Conservation (phyloP, 345 rosid species). For the Cardamine chenopodiifolia region DNA sequence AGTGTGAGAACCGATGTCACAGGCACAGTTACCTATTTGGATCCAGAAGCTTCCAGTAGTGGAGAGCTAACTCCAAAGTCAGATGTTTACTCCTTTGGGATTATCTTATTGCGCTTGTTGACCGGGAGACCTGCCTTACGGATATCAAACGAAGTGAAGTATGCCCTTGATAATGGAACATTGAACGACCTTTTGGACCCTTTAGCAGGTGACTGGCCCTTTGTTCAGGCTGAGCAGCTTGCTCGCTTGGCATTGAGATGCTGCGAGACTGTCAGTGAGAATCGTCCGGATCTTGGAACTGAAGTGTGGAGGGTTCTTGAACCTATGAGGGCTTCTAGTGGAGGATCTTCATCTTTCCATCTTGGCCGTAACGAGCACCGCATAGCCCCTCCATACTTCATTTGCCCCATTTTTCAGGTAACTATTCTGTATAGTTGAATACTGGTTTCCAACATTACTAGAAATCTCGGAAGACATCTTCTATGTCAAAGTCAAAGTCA, state of each 20-base stretch:
- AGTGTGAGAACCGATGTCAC: constrained; percentile 63
- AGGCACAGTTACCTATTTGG: constrained; percentile 74
- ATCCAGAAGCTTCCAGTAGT: constrained; percentile 69
- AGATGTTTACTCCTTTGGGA: constrained; percentile 86
- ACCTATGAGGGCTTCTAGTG: constrained; percentile 85
- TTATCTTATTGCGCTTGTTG: constrained; percentile 69
- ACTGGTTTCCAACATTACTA: neutral
- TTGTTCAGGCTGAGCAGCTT: constrained; percentile 82
- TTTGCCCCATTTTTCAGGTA: constrained; percentile 89
- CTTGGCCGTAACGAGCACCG: constrained; percentile 57
- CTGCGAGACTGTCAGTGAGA: constrained; percentile 64
- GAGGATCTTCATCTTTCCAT: constrained; percentile 55
- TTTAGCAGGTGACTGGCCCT: constrained; percentile 96
- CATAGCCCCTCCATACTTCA: constrained; percentile 69
- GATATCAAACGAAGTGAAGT: constrained; percentile 67
- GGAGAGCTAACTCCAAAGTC: constrained; percentile 88
- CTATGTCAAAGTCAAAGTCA: neutral
- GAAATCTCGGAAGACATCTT: neutral
- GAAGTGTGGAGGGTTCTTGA: constrained; percentile 91
- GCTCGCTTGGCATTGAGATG: constrained; percentile 81
- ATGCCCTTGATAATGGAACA: constrained; percentile 60
- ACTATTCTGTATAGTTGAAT: constrained; percentile 5
- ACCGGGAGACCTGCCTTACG: constrained; percentile 75
- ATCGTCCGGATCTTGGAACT: constrained; percentile 76
- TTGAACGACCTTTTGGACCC: constrained; percentile 74